These are phyloP conservation scores for Xylariaceae sp. DNA, from an alignment of 2,329 filamentous ascomycete genomes.

Conservation along the genomic window DNA sequence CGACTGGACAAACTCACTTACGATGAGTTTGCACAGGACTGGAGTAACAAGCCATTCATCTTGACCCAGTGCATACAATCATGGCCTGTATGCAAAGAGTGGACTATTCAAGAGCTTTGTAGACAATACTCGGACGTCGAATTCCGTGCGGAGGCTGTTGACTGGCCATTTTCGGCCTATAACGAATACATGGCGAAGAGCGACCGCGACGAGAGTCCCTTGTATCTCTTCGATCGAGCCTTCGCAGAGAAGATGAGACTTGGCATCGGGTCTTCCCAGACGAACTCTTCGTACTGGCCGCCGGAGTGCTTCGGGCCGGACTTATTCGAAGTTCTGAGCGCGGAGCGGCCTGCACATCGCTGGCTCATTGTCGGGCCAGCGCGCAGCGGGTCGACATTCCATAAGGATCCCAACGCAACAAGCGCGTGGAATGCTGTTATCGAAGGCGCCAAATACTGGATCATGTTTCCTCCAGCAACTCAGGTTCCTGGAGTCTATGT, in stretches of 20 bases:
- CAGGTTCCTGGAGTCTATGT: conserved; percentile 87
- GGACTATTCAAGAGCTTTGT: conserved; percentile 67
- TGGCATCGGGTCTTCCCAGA: conserved; percentile 45
- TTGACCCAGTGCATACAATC: conserved; percentile 74
- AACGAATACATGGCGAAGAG: conserved; percentile 75
- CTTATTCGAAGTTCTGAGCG: conserved; percentile 73
- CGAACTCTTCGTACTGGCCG: conserved; percentile 62
- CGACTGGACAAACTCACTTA: conserved; percentile 65
- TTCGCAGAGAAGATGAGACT: conserved; percentile 86
- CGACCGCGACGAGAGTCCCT: conserved; percentile 71
- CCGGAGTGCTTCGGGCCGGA: conserved; percentile 84
- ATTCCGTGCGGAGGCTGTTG: conserved; percentile 89
- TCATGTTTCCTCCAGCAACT: conserved; percentile 85
- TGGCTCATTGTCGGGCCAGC: conserved; percentile 91
- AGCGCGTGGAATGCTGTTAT: conserved; percentile 94
- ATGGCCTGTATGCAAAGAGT: conserved; percentile 75
- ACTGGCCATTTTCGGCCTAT: conserved; percentile 84
- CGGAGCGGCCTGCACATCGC: conserved; percentile 77
- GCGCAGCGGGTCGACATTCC: conserved; percentile 87
- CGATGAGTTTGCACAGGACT: conserved; percentile 68
- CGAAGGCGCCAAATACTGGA: conserved; percentile 92
- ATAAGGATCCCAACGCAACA: conserved; percentile 73
- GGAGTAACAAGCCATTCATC: conserved; percentile 81
- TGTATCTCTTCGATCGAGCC: conserved; percentile 86
- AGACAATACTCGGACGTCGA: conserved; percentile 59